Evolutionary conservation across 495 filamentous ascomycete species (phyloP).

Genomic region (Aspergillus saccharolyticus): DNA sequence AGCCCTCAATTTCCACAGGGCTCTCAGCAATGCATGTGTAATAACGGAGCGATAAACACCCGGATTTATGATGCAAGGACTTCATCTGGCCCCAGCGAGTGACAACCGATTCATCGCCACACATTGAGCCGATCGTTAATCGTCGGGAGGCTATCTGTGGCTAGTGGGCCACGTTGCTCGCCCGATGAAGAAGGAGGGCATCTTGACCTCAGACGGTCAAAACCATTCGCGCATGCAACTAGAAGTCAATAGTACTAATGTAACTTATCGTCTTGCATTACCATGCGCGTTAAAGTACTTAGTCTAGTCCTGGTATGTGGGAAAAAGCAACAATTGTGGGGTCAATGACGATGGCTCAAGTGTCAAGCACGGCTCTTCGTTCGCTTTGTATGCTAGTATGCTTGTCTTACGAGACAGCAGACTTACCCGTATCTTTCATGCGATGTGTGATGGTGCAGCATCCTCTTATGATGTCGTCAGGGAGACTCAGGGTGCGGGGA

Average conservation of each 20-base stretch:
- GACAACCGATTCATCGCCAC: slow-evolving; percentile 11
- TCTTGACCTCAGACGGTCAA: background rate
- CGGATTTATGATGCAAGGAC: background rate
- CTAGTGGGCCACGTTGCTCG: background rate
- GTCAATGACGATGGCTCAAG: background rate
- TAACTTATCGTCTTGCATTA: slow-evolving; percentile 15
- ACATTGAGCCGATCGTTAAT: slow-evolving; percentile 7
- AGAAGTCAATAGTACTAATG: slow-evolving; percentile 6
- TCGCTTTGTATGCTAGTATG: background rate
- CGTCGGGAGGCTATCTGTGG: slow-evolving; percentile 8
- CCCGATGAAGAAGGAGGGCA: background rate
- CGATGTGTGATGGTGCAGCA: background rate
- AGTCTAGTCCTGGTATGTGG: background rate
- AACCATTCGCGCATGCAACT: background rate
- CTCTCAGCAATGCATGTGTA: background rate
- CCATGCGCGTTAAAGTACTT: slow-evolving; percentile 2
- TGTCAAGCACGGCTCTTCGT: background rate
- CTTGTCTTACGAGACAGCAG: background rate
- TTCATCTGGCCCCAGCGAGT: background rate
- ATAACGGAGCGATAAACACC: background rate
- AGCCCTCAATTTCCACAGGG: background rate
- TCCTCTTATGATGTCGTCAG: background rate
- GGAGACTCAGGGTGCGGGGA: background rate
- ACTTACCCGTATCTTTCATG: background rate
- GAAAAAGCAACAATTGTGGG: background rate